Evolutionary conservation across 306 rosid genomes (phyloP).

Genomic region (Dalbergia oliveri): DNA sequence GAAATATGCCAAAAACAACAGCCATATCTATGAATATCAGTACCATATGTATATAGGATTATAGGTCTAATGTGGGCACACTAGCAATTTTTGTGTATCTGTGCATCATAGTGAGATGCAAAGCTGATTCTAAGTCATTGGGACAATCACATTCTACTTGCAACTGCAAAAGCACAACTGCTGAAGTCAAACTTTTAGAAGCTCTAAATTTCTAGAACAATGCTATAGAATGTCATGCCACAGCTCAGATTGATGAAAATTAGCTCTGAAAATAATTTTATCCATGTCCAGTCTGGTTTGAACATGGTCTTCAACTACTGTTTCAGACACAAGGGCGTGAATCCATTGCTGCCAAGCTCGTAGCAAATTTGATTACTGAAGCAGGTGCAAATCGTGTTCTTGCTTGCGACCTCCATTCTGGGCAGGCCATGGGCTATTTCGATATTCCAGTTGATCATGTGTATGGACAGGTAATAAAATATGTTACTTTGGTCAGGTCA

Average conservation of each 20-base stretch:
- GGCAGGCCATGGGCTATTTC: constrained; percentile 98
- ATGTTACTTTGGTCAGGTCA: constrained; percentile 18
- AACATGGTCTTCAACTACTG: constrained; percentile 20
- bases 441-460: constrained; percentile 99
- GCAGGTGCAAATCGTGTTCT: constrained; percentile 99
- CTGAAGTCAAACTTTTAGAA: constrained; percentile 17
- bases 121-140: background rate
- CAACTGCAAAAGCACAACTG: constrained; percentile 6
- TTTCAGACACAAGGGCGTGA: constrained; percentile 98
- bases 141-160: constrained; percentile 9
- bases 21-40: constrained; percentile 9
- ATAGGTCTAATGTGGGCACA: background rate
- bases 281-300: constrained; percentile 35
- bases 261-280: constrained; percentile 10
- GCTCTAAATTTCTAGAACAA: background rate
- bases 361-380: constrained; percentile 97
- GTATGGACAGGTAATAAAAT: constrained; percentile 81
- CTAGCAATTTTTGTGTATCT: background rate
- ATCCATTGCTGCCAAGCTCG: constrained; percentile 99
- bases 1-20: background rate
- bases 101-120: constrained; percentile 23
- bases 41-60: background rate
- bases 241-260: background rate
- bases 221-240: constrained; percentile 15
- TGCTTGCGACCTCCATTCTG: constrained; percentile 99